Conservation (phyloP, 148 eudicot genomes). For the Diospyros kaki region DNA sequence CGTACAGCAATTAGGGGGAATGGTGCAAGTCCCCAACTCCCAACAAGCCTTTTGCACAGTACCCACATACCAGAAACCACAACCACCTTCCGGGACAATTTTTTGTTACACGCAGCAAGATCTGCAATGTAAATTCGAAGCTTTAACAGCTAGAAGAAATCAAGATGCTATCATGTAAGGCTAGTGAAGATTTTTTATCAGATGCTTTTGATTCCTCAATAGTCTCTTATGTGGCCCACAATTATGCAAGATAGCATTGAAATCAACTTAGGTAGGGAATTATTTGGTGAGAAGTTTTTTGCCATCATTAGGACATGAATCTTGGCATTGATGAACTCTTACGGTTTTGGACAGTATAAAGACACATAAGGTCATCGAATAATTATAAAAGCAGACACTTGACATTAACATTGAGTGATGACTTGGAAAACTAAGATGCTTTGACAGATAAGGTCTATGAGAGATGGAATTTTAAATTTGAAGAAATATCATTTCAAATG, state of each 20-base stretch:
- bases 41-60: slow-evolving; percentile 1
- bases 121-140: not conserved
- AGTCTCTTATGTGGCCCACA: not conserved
- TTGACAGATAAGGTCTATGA: too few species aligned
- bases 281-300: not conserved
- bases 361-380: not conserved
- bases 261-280: not conserved
- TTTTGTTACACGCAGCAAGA: not conserved
- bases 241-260: not conserved
- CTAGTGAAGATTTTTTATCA: not conserved
- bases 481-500: too few species aligned
- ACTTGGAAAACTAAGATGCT: too few species aligned
- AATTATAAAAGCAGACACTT: too few species aligned
- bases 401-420: too few species aligned
- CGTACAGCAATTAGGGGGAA: not conserved
- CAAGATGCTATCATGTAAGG: not conserved
- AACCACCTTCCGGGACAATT: not conserved
- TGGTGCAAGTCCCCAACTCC: not conserved
- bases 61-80: not conserved
- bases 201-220: not conserved
- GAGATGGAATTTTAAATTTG: too few species aligned
- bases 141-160: not conserved
- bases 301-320: too few species aligned
- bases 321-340: too few species aligned
- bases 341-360: too few species aligned